phyloP scores from a whole-genome alignment of 768 basidiomycete species.

The Sistotremastrum niveocremeum region DNA sequence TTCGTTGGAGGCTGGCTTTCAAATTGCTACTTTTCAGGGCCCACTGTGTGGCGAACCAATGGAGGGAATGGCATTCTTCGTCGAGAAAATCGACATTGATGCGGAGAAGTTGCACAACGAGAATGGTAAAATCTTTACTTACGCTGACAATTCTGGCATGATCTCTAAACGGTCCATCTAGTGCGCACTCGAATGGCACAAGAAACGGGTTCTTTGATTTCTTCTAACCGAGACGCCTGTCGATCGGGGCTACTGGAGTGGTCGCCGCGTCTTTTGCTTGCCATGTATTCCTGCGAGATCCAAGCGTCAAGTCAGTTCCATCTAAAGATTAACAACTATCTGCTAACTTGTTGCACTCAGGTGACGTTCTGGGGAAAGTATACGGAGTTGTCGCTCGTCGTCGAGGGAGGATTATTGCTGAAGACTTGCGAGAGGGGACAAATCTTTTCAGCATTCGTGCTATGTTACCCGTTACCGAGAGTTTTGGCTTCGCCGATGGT shows the following conservation, averaged over 20 bases:
- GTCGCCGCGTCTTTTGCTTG: slow-evolving; percentile 93
- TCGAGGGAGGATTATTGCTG: slow-evolving; percentile 83
- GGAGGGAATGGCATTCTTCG: slow-evolving; percentile 82
- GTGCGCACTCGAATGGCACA: slow-evolving; percentile 73
- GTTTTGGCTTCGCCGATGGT: slow-evolving; percentile 97
- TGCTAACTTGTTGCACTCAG: slow-evolving; percentile 26
- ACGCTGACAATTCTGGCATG: slow-evolving; percentile 1
- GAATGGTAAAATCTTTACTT: slow-evolving; percentile 34
- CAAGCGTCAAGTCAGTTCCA: slow-evolving; percentile 79
- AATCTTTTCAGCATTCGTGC: slow-evolving; percentile 88
- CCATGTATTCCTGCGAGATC: slow-evolving; percentile 98
- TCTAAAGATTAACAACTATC: slow-evolving; percentile 7
- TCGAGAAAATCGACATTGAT: slow-evolving; percentile 64
- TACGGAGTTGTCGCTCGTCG: slow-evolving; percentile 90
- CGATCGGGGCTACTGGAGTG: slow-evolving; percentile 85
- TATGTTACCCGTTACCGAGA: slow-evolving; percentile 88
- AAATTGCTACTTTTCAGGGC: slow-evolving; percentile 87
- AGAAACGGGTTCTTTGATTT: slow-evolving; percentile 81
- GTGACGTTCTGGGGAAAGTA: slow-evolving; percentile 94
- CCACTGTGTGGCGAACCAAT: slow-evolving; percentile 93
- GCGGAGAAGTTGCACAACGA: slow-evolving; percentile 45
- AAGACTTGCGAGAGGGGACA: slow-evolving; percentile 98
- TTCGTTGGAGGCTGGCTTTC: slow-evolving; percentile 86
- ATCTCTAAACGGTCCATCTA: slow-evolving; percentile 19
- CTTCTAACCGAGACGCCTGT: slow-evolving; percentile 80